Evolutionary conservation across 805 yeast genomes (phyloP).

Genomic region (Schwanniomyces vanrijiae): DNA sequence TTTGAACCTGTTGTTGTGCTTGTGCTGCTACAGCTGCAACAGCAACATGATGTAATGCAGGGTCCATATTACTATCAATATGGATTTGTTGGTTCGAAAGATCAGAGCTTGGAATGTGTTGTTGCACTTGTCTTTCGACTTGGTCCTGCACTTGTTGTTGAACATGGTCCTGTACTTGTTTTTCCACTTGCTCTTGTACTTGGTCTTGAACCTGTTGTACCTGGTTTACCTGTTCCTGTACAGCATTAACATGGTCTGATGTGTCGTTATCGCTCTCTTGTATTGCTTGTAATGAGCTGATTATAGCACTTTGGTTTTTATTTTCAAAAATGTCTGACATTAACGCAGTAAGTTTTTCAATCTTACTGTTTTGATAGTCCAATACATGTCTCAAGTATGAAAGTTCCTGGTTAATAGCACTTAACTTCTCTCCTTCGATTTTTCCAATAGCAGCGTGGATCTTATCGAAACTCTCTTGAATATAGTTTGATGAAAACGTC

Average conservation of each 20-base stretch:
- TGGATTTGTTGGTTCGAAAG: slow-evolving; percentile 11
- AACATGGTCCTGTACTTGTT: slow-evolving; percentile 3
- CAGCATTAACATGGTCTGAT: slow-evolving; percentile 19
- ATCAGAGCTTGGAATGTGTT: slow-evolving; percentile 6
- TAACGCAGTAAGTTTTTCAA: slow-evolving; percentile 36
- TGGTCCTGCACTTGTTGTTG: slow-evolving; percentile 9
- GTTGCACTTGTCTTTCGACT: slow-evolving; percentile 9
- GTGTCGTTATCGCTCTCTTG: slow-evolving; percentile 20
- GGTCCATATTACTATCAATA: slow-evolving; percentile 40
- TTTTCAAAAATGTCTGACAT: slow-evolving; percentile 33
- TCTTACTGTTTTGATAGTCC: slow-evolving; percentile 36
- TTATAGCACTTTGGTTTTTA: slow-evolving; percentile 24
- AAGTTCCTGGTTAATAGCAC: slow-evolving; percentile 28
- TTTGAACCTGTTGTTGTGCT: slow-evolving; percentile 12
- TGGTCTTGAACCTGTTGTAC: slow-evolving; percentile 16
- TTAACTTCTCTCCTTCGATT: slow-evolving; percentile 28
- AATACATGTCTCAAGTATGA: slow-evolving; percentile 35
- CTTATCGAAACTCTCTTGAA: slow-evolving; percentile 11
- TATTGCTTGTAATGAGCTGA: slow-evolving; percentile 28
- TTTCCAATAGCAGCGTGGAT: slow-evolving; percentile 12
- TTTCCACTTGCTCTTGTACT: slow-evolving; percentile 5
- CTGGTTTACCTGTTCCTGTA: slow-evolving; percentile 20
- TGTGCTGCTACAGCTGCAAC: slow-evolving; percentile 38
- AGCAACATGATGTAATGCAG: slow-evolving; percentile 41
- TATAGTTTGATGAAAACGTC: slow-evolving; percentile 6